Evolutionary conservation across 2,329 filamentous ascomycete species (phyloP).

Genomic region (Fusarium chaquense): DNA sequence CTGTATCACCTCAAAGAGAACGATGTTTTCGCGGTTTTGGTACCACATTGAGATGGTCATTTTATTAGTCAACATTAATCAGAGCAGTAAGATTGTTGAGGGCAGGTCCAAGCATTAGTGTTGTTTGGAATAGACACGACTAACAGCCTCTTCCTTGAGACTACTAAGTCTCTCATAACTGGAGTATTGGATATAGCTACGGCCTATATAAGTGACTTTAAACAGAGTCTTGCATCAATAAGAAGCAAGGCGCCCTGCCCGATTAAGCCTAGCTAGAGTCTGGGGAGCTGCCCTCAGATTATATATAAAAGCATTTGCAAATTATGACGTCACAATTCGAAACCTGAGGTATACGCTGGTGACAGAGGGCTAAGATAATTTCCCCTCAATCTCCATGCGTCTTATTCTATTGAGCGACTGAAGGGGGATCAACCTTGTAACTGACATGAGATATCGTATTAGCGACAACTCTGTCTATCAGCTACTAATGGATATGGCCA

Average conservation of each 20-base stretch:
- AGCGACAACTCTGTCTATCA: background rate
- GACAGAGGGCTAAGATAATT: background rate
- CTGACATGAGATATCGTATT: slow-evolving; percentile 1
- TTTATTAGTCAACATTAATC: background rate
- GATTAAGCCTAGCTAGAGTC: too few species aligned
- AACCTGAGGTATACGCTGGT: background rate
- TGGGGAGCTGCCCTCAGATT: too few species aligned
- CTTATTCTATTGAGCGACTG: background rate
- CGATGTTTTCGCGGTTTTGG: background rate
- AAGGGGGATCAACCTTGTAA: background rate
- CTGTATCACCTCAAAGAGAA: background rate
- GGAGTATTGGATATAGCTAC: too few species aligned
- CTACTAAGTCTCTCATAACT: too few species aligned
- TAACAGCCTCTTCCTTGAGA: too few species aligned
- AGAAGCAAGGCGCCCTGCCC: too few species aligned
- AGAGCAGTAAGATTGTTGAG: too few species aligned
- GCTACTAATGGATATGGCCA: background rate
- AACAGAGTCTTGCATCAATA: too few species aligned
- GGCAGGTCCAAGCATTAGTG: too few species aligned
- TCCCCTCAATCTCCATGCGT: background rate
- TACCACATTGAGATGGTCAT: background rate
- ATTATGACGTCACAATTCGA: background rate
- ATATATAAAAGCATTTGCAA: background rate
- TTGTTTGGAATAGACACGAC: too few species aligned
- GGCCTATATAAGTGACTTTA: too few species aligned